phyloP scores from a whole-genome alignment of 768 basidiomycete species.

The Leccinum arenicola region DNA sequence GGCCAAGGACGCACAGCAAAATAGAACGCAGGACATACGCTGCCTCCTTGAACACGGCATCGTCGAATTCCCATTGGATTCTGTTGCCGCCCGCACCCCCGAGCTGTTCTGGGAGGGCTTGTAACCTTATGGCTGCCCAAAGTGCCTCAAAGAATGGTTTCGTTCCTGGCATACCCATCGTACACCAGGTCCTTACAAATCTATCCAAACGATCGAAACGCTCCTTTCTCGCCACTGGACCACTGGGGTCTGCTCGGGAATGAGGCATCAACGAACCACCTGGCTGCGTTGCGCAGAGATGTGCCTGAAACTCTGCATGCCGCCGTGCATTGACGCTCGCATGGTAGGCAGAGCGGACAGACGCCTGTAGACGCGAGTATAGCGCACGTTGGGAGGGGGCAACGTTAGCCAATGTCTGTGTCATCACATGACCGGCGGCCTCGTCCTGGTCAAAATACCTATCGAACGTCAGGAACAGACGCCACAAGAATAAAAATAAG shows the following conservation, averaged over 20 bases:
- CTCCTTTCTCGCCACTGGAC: constrained; percentile 68
- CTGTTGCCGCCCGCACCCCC: constrained; percentile 74
- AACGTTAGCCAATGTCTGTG: constrained; percentile 74
- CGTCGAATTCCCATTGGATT: constrained; percentile 90
- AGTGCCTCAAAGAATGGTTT: constrained; percentile 69
- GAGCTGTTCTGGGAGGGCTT: constrained; percentile 73
- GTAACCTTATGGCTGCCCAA: constrained; percentile 80
- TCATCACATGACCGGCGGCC: constrained; percentile 74
- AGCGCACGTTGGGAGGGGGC: constrained; percentile 84
- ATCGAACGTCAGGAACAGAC: constrained; percentile 12
- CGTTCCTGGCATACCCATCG: constrained; percentile 83
- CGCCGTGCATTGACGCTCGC: constrained; percentile 72
- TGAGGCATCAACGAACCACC: constrained; percentile 79
- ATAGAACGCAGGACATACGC: constrained; percentile 58
- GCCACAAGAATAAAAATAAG: neutral
- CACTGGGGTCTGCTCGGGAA: constrained; percentile 62
- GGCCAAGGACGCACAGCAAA: constrained; percentile 6
- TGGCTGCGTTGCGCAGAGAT: constrained; percentile 72
- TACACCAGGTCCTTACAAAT: constrained; percentile 82
- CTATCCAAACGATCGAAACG: constrained; percentile 71
- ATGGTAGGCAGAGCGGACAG: constrained; percentile 83
- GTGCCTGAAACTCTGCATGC: constrained; percentile 83
- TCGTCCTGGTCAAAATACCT: constrained; percentile 89
- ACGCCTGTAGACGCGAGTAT: constrained; percentile 83
- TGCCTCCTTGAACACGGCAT: constrained; percentile 91